These are phyloP conservation scores for Euphorbia schlechtendalii DNA, from an alignment of 441 rosid species.

Conservation along the genomic window DNA sequence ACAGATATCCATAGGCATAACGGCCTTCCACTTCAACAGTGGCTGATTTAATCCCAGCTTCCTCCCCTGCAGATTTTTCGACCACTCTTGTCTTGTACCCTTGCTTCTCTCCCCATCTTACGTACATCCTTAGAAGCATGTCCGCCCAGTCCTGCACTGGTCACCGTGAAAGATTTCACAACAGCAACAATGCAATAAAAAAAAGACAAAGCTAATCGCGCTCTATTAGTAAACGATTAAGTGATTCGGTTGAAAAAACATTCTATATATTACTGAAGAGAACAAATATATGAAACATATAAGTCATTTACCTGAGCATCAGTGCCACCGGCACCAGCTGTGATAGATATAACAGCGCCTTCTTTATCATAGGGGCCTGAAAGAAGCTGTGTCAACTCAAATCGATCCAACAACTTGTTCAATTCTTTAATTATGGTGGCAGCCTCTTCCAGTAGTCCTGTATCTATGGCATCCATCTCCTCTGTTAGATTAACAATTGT, in stretches of 20 bases:
- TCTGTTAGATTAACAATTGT: conserved; percentile 75
- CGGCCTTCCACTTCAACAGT: conserved; percentile 82
- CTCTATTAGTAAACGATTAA: too few species aligned
- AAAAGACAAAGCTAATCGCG: too few species aligned
- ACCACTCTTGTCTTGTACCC: conserved; percentile 71
- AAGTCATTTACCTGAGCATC: conserved; percentile 78
- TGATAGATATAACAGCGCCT: conserved; percentile 72
- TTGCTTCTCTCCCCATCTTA: conserved; percentile 97
- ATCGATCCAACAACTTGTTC: conserved; percentile 56
- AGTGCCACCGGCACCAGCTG: conserved; percentile 98
- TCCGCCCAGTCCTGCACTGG: conserved; percentile 99
- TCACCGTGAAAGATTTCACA: conserved; percentile 34
- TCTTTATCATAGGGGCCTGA: conserved; percentile 90
- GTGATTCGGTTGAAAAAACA: too few species aligned
- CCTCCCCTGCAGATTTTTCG: conserved; percentile 87
- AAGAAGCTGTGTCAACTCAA: conserved; percentile 84
- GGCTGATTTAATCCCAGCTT: conserved; percentile 95
- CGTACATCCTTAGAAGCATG: conserved; percentile 92
- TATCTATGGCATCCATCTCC: conserved; percentile 86
- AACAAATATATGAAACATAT: not conserved
- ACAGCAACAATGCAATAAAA: conserved; percentile 14
- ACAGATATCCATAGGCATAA: conserved; percentile 84
- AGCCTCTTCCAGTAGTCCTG: conserved; percentile 82
- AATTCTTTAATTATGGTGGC: conserved; percentile 53
- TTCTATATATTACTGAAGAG: too few species aligned